Conservation (phyloP, 768 basidiomycete species). For the Boletus subparvulus region DNA sequence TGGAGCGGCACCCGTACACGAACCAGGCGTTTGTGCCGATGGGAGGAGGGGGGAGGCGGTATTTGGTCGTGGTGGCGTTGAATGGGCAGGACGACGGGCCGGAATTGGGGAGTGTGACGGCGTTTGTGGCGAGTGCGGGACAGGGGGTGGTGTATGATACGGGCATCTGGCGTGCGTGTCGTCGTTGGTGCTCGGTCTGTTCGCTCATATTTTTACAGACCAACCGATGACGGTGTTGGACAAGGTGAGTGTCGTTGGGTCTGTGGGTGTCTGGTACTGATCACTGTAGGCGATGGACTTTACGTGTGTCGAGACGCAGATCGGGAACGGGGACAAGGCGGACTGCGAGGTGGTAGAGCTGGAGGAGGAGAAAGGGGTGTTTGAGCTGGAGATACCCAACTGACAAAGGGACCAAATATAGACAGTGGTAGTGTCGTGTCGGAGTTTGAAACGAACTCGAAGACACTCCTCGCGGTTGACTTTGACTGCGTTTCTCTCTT, state of each 20-base stretch:
- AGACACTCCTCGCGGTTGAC: constrained; percentile 13
- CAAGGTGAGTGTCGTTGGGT: constrained; percentile 44
- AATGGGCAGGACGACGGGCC: constrained; percentile 78
- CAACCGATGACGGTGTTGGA: constrained; percentile 88
- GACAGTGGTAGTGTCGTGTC: neutral
- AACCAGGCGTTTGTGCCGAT: constrained; percentile 96
- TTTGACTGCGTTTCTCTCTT: constrained; percentile 14
- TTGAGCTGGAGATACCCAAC: neutral
- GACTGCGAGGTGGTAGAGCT: constrained; percentile 87
- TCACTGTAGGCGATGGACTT: constrained; percentile 63
- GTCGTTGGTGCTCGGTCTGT: neutral
- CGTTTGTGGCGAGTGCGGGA: constrained; percentile 74
- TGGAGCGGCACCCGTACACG: constrained; percentile 88
- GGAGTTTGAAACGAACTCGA: constrained; percentile 30
- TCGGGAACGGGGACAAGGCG: constrained; percentile 68
- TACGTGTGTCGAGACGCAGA: constrained; percentile 91
- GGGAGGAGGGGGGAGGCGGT: constrained; percentile 62
- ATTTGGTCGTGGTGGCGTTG: constrained; percentile 85
- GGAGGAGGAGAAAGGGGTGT: neutral
- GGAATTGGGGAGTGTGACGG: constrained; percentile 69
- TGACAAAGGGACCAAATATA: neutral
- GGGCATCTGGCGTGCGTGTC: constrained; percentile 85
- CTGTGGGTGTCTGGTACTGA: neutral
- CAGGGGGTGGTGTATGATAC: constrained; percentile 87
- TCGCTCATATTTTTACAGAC: constrained; percentile 47